Base-by-base conservation (phyloP, 805 yeast genomes). In the Yarrowia sp. region DNA sequence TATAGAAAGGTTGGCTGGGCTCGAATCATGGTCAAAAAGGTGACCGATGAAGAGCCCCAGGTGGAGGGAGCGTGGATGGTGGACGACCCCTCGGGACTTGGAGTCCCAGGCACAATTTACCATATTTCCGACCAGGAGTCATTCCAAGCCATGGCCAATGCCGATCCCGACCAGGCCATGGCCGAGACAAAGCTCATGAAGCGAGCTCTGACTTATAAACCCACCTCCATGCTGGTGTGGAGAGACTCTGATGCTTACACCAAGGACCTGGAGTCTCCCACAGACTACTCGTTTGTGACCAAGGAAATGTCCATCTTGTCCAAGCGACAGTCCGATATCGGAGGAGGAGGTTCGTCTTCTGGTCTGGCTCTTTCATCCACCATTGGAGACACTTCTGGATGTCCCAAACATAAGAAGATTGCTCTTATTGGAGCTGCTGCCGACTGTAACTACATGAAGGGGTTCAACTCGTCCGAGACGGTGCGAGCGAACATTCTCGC, bases 401-500 rank as follows among this genome's bases (percentile, higher is more conserved):
- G 78, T 54, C 76, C 77, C 14, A 59, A 65, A 14, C 67, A 68
- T 3, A 65, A 72, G n/a, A 59, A 71, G 64, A 69, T 75, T 14
- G 76, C 78, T 1, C 68, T 74, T 28, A 69, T 76, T n/a, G 80
- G 79, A 1, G 66, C 75, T 5, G 78, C 74, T 16, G 78, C 72
- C 1, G 80, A 77, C 68, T 75, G 77, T 68, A 72, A 71, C 67
- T 77, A 69, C 65, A 16, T 74, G 48, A 30, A 65, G 24, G 65
- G 49, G n/a, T 76, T 75, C 68, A 68, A 68, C 56, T 65, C 68
- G 32, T 58, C 69, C 21, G 62, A 69, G 11, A 71, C 68, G 2
- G 74, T 74, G 3, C 69, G 73, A 6, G 68, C 71, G 22, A 69
- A 74, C 59, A 66, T 77, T n/a, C 69, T 76, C 32, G 68, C 70